Evolutionary conservation across 148 eudicot species (phyloP).

Genomic region (Cornus florida): DNA sequence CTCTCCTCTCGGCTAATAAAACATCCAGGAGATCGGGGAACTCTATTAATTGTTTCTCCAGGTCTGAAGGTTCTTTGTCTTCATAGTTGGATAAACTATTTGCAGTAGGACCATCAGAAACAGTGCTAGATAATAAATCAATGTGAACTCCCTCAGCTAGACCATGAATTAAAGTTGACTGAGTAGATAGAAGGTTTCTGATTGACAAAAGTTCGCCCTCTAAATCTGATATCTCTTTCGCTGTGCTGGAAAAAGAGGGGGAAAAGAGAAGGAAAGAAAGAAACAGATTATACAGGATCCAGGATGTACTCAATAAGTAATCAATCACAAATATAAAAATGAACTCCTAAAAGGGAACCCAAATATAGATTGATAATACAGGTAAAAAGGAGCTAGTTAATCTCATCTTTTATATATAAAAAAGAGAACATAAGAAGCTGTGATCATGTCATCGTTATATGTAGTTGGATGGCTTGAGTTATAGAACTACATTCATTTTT

Average conservation of each 20-base stretch:
- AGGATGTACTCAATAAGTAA: background rate
- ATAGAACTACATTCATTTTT: background rate
- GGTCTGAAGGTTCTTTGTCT: constrained; percentile 64
- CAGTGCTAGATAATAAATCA: constrained; percentile 49
- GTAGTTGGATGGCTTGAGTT: background rate
- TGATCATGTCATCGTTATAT: background rate
- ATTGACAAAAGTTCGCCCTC: constrained; percentile 98
- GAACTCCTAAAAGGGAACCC: background rate
- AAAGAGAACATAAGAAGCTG: background rate
- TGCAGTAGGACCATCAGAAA: constrained; percentile 44
- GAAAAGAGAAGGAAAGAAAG: constrained; percentile 9
- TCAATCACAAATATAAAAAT: background rate
- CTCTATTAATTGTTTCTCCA: constrained; percentile 77
- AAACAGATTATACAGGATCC: background rate
- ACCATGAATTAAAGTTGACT: constrained; percentile 86
- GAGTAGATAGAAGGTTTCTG: constrained; percentile 91
- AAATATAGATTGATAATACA: background rate
- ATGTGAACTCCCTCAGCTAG: constrained; percentile 90
- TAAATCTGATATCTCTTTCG: constrained; percentile 96
- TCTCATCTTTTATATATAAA: background rate
- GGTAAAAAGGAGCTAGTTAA: background rate
- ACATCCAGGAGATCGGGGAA: constrained; percentile 97
- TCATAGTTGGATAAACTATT: constrained; percentile 41
- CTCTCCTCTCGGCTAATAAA: constrained; percentile 91
- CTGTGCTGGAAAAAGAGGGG: constrained; percentile 59